Evolutionary conservation across 441 rosid genomes (phyloP), one percentile per base, ranked within the genome.

Genomic region (Bruguiera hainesii): DNA sequence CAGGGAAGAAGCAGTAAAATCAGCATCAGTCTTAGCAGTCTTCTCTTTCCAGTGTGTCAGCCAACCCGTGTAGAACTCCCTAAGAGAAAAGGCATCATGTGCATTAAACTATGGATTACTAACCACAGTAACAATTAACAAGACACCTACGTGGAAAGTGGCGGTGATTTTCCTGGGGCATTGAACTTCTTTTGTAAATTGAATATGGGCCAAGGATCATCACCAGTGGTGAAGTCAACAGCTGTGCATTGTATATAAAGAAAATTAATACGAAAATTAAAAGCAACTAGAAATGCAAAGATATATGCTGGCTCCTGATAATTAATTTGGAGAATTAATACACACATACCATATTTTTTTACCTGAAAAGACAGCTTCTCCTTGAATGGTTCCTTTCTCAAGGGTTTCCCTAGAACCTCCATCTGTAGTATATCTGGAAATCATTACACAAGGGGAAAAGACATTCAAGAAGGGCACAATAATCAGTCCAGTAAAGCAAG

Each of bases 51-150:
- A 94, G 52, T 94, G 99, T 30, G 97, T 94, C 74, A 94, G 89
- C 99, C 99, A 94, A 51, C 99, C 99, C 26, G 99, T 91, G 65
- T 94, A 94, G 66, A 94, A 94, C 82, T 94, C 99, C 71, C 97
- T 94, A 80, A 65, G 76, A 76, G 37, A 66, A 64, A 7, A 23
- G 69, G 16, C 61, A 69, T 28, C 56, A 56, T 37, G 57, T 76
- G 71, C 68, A 65, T 60, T 67, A 60, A 64, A 31, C 18, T 35
- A 71, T 9, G 3, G 25, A 66, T 31, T 21, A 60, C 61, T 29
- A 26, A 9, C 58, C 33, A 35, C 20, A 25, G 65, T n/a, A 67
- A 21, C 39, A 69, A 49, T 61, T 51, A 16, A 37, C 16, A n/a
- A 52, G 69, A 73, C 66, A 79, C 90, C 75, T 76, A 89, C 99